Conservation (phyloP, 2,329 filamentous ascomycete species). For the Thelonectria olida region DNA sequence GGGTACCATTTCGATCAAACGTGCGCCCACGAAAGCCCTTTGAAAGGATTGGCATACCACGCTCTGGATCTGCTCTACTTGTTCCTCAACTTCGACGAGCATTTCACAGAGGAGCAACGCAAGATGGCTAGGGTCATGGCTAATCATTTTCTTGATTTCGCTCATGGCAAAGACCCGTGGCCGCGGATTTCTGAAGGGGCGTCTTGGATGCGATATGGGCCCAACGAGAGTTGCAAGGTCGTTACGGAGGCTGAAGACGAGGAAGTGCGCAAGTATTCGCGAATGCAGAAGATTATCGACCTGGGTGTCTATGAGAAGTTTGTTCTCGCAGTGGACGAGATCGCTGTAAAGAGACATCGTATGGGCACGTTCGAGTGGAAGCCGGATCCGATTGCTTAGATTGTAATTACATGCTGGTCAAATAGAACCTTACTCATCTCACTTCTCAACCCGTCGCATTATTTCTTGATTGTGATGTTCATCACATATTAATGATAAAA, state of each 20-base stretch:
- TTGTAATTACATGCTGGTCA: background rate
- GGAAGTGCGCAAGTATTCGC: conserved; percentile 12
- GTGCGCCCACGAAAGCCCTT: conserved; percentile 17
- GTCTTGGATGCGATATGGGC: conserved; percentile 26
- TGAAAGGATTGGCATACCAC: conserved; percentile 26
- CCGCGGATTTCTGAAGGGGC: background rate
- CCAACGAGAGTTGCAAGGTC: background rate
- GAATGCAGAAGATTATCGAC: conserved; percentile 23
- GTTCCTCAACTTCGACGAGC: conserved; percentile 26
- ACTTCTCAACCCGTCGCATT: no score
- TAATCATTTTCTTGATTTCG: conserved; percentile 22
- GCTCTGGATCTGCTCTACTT: conserved; percentile 24
- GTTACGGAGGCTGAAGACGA: conserved; percentile 26
- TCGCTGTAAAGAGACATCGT: conserved; percentile 16
- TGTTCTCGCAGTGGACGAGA: conserved; percentile 13
- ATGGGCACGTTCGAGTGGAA: conserved; percentile 22
- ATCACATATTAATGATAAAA: no score
- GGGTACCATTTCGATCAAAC: conserved; percentile 28
- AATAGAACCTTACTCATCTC: no score
- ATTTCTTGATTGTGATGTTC: no score
- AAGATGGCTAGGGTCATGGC: conserved; percentile 14
- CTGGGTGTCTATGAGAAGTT: conserved; percentile 23
- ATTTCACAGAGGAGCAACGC: conserved; percentile 3
- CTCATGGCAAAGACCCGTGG: conserved; percentile 25
- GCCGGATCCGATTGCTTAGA: background rate